Evolutionary conservation across 495 filamentous ascomycete genomes (phyloP), one percentile per base, ranked within the genome.

Genomic region (Penicillium maclennaniae): DNA sequence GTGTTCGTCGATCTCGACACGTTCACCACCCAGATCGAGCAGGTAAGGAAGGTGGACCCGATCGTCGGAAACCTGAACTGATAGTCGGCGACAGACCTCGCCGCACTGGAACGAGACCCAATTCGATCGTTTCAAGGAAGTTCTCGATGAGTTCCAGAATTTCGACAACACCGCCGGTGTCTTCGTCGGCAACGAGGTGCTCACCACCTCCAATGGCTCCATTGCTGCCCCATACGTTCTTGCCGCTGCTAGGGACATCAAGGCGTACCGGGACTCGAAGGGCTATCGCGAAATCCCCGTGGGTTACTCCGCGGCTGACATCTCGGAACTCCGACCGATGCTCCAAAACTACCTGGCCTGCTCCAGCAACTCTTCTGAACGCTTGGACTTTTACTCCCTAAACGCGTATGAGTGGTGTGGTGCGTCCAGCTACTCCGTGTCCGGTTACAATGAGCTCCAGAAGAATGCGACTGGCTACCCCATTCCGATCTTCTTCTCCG

Each of bases 381-480:
- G 79, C 10, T 72, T 92, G 53, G 91, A 96, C 63, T 92, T 95
- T 72, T 96, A 87, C 67, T 78, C 82, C 14, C 74, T 96, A 34
- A 95, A 96, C 61, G 87, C 89, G 37, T 96, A 96, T 59, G 85
- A 89, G 63, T 96, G 91, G 91, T 96, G 91, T 59, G 78, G 77
- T 17, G 79, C 84, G 49, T 74, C 82, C n/a, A 74, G 73, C 28
- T 91, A 84, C 69, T 48, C 62, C 21, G 71, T 68, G 8, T 92
- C 88, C 19, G 89, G 89, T 50, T 96, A 96, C 69, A 55, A 69
- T 42, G 70, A 76, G 39, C 80, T 93, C 21, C 76, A 87, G 65
- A 69, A 69, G 48, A 81, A 83, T 36, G 78, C 77, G 0, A 78
- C 70, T 0, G 69, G 70, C 54, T 86, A 83, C 68, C 81, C 83